Evolutionary conservation across 805 yeast species (phyloP), one percentile per base, ranked within the genome.

Genomic region (Yamadazyma phyllophila): DNA sequence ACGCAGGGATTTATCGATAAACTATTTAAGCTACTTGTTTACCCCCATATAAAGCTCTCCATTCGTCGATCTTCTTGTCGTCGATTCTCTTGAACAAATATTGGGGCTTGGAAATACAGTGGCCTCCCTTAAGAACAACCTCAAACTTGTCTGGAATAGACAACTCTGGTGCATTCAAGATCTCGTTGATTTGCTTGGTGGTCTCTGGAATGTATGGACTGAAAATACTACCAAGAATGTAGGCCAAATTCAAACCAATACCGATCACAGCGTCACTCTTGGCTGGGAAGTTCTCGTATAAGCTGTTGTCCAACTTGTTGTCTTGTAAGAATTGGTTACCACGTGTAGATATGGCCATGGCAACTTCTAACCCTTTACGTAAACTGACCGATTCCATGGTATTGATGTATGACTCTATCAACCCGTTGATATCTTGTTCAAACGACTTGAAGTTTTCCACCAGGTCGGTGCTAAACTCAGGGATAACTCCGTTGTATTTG

Each of bases 311-410:
- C 58, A 94, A 78, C 71, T 91, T 91, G 73, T 91, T 90, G 42
- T 92, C 99, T 72, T 94, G 99, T 65, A 94, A 78, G 77, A 92
- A 94, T 66, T 77, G 86, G 71, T 94, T 94, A 67, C 99, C 99
- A 58, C 96, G 82, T 15, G 96, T 81, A 47, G 96, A 86, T 46
- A 94, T 73, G 27, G 87, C 76, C 97, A 94, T 90, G 50, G 96
- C 96, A 32, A 82, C 66, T 66, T 91, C 98, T 52, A 92, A 75
- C 63, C 97, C 98, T 61, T 82, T 85, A 68, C 97, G 85, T 60
- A 89, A 78, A 61, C 81, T 88, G 39, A 82, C 87, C 30, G 76
- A 76, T 63, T 88, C 96, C 86, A 91, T 77, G 55, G 82, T 83
- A 13, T 74, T 73, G 51, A 81, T 75, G 71, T 90, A 94, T 36